Base-by-base conservation (phyloP, 768 basidiomycete genomes). In the Collybia sp. region DNA sequence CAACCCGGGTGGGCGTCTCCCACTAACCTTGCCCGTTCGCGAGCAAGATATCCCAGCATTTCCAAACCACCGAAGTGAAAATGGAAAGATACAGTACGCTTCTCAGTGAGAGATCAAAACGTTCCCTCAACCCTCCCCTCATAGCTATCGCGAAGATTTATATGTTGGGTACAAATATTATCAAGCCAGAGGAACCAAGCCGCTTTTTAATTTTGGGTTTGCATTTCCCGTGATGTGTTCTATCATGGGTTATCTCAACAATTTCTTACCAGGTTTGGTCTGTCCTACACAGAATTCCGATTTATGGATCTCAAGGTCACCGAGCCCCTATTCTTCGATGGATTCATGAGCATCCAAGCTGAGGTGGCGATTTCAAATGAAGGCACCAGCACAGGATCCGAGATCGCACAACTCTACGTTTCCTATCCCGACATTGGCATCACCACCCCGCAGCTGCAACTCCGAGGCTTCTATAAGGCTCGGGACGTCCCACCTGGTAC, bases 151-250 rank as follows among this genome's bases (percentile, higher is more conserved):
- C 6, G 81, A 83, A 61, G 80, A 82, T 56, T 55, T 83, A 4
- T 82, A 78, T 52, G 81, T 85, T 15, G 83, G 83, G n/a, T 84
- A 84, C 58, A 85, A 83, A 55, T 72, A 80, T 53, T 83, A 83
- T 54, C 75, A 81, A 43, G 73, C 76, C 1, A 63, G 73, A 33
- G 62, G 60, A 6, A 70, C 84, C 31, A 62, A 67, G 41, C 76
- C 83, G 1, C 66, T 86, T 20, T 88, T 83, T 63, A 73, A 82
- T 13, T 88, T 87, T 57, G 85, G 86, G 74, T 82, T 55, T 58
- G 2, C 12, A 18, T 20, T 30, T 13, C 20, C 25, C 25, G 4
- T 25, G 25, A 4, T 25, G 25, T 25, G 25, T 8, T 47, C 11
- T 42, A 48, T 51, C 6, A 33, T 44, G 19, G 6, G 47, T 45